Percentiles rank a stretch among this genome's conserved stretches.
phyloP scores from a whole-genome alignment of 805 yeast species.

The Kuraishia cidri region DNA sequence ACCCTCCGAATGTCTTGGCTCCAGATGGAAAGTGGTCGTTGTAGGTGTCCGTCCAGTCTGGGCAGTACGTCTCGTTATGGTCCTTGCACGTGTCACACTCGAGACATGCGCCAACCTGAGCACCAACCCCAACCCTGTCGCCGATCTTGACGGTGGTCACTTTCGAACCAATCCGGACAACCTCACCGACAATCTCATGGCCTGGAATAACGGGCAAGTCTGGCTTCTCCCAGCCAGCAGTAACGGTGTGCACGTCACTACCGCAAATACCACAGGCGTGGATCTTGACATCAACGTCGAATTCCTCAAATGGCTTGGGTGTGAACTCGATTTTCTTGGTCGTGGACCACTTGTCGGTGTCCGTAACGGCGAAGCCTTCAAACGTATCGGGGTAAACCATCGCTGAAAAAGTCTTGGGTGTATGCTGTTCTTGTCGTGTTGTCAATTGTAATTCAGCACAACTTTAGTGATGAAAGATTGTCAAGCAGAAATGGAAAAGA shows the following conservation, averaged over 20 bases:
- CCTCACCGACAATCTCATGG: conserved; percentile 38
- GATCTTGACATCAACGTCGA: conserved; percentile 21
- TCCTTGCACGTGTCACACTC: conserved; percentile 50
- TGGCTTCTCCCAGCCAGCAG: conserved; percentile 45
- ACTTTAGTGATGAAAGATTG: too few relatives aligned
- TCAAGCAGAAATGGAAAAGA: too few relatives aligned
- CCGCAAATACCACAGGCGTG: conserved; percentile 58
- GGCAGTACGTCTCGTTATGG: conserved; percentile 38
- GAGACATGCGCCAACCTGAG: conserved; percentile 52
- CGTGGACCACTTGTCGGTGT: conserved; percentile 22
- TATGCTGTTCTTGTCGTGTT: too few relatives aligned
- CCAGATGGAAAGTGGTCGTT: conserved; percentile 18
- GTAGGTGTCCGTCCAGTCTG: conserved; percentile 24
- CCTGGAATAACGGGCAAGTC: conserved; percentile 42
- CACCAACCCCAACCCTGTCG: conserved; percentile 53
- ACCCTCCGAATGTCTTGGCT: conserved; percentile 49
- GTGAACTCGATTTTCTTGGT: conserved; percentile 16
- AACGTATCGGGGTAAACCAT: conserved; percentile 27
- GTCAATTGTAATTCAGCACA: too few relatives aligned
- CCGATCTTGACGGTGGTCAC: conserved; percentile 28
- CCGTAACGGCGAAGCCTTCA: conserved; percentile 27
- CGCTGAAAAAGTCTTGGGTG: too few relatives aligned
- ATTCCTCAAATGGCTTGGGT: conserved; percentile 26
- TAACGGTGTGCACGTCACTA: conserved; percentile 48
- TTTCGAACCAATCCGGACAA: conserved; percentile 27